Base-by-base conservation (phyloP, 164 flowering plant species). In the Platanus orientalis region DNA sequence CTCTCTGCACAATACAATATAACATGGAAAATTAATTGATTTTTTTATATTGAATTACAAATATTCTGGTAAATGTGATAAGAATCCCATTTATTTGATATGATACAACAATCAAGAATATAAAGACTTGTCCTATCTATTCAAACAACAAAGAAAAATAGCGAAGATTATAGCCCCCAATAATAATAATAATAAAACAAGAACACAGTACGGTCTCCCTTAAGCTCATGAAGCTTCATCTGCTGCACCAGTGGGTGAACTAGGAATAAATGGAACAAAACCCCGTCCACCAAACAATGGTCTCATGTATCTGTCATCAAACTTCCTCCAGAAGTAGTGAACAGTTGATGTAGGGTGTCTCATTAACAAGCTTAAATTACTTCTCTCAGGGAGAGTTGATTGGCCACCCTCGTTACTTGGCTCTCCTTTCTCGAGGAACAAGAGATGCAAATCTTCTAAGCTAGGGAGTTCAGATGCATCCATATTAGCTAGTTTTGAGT, bases 251-350 rank as follows among this genome's bases (percentile, higher is more conserved):
- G 76, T 72, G 51, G 90, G 85, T 9, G 87, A 80, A 54, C 87
- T 63, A 7, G 90, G 87, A 32, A 74, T 76, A 47, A 67, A 64
- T 0, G 90, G 90, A 47, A 83, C 88, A 39, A 85, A 89, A 12
- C 90, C 89, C 12, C 87, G 71, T 6, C 92, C 92, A 3, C 96
- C 96, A 66, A 89, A 89, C 36, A 85, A 61, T 0, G 96, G 93
- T 62, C 89, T 82, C 96, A 89, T 89, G 76, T 68, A 87, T 34
- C 63, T 75, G 61, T 87, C 82, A 74, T 89, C 96, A 42, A 89
- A 87, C 67, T 80, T 83, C 69, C 93, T 83, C 96, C 93, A 89
- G n/a, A 73, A 80, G 72, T 82, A 71, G 66, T 91, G 97, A 28
- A 81, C 88, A 11, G 93, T 83, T 36, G 76, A 72, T 21, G 85